phyloP scores from a whole-genome alignment of 495 filamentous ascomycete genomes.

The Halenospora varia region DNA sequence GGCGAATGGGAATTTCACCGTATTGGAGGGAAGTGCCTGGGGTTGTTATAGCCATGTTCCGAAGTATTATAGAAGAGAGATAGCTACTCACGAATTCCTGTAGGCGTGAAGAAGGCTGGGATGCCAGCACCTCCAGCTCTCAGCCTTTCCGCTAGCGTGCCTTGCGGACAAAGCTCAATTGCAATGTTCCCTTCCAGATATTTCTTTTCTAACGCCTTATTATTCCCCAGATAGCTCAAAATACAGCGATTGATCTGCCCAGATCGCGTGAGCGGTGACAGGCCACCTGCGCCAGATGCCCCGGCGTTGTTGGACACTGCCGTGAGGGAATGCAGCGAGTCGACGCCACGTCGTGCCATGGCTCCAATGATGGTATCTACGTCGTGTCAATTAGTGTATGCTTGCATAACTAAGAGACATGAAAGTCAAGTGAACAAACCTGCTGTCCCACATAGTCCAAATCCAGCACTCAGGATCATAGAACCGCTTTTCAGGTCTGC shows the following conservation, averaged over 20 bases:
- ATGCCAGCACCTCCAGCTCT: conserved; percentile 63
- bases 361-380: conserved; percentile 50
- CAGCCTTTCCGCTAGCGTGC: conserved; percentile 59
- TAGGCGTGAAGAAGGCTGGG: conserved; percentile 67
- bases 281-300: conserved; percentile 44
- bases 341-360: conserved; percentile 38
- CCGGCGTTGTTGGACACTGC: conserved; percentile 67
- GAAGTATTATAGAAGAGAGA: neutral
- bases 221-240: conserved; percentile 55
- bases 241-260: conserved; percentile 57
- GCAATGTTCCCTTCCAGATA: conserved; percentile 59
- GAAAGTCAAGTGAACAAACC: conserved; percentile 43
- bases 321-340: conserved; percentile 47
- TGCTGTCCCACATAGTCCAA: conserved; percentile 58
- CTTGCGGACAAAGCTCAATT: conserved; percentile 62
- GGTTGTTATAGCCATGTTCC: neutral
- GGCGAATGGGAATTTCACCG: conserved; percentile 53
- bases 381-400: neutral
- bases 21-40: conserved; percentile 56
- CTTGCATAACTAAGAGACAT: neutral
- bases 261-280: conserved; percentile 46
- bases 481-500: conserved; percentile 55
- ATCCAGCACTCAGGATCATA: conserved; percentile 55
- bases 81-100: conserved; percentile 51
- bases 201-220: conserved; percentile 58